Evolutionary conservation across 768 basidiomycete species (phyloP), one percentile per base, ranked within the genome.

Genomic region (Albatrellus ellisii): DNA sequence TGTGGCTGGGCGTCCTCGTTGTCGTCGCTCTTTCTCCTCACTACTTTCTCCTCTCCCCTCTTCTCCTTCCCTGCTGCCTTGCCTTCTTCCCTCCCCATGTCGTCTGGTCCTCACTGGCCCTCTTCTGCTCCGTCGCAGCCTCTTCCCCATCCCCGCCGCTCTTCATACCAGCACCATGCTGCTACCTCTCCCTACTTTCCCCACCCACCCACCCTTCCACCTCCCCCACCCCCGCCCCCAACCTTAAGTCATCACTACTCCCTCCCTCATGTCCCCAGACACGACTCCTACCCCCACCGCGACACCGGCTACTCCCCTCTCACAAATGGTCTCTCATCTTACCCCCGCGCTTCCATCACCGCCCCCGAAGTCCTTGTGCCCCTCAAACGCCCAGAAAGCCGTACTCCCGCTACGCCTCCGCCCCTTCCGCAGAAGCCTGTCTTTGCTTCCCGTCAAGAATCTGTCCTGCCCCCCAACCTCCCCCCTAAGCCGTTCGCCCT

Each of bases 401-500:
- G 17, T 15, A 24, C 29, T 6, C 8, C 20, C 6, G 32, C 41
- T 10, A 6, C 15, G 20, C 33, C 29, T 33, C 41, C 32, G 11
- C 41, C 41, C n/a, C 39, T 20, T 28, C 37, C 50, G 6, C 44
- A 40, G 1, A 25, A 26, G 9, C 26, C 45, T 21, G 39, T 47
- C 11, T 41, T 41, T 11, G 40, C 40, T 39, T 37, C 31, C n/a
- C 42, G 48, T 12, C 9, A n/a, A 20, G 12, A 26, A 11, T 17
- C 39, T 2, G 26, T 40, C 22, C 22, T 32, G 14, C 38, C 32
- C 3, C 38, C 38, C 11, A 27, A 17, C 15, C 40, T 12, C 28
- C 29, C 49, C 38, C 15, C 25, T 5, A 9, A 26, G n/a, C n/a
- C 44, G 35, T 1, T 31, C 34, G 6, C 49, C 28, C 20, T 21